Percentiles rank a stretch among this genome's conserved stretches.
Conservation (phyloP, 2,329 filamentous ascomycete genomes). For the Aspergillus sp. region DNA sequence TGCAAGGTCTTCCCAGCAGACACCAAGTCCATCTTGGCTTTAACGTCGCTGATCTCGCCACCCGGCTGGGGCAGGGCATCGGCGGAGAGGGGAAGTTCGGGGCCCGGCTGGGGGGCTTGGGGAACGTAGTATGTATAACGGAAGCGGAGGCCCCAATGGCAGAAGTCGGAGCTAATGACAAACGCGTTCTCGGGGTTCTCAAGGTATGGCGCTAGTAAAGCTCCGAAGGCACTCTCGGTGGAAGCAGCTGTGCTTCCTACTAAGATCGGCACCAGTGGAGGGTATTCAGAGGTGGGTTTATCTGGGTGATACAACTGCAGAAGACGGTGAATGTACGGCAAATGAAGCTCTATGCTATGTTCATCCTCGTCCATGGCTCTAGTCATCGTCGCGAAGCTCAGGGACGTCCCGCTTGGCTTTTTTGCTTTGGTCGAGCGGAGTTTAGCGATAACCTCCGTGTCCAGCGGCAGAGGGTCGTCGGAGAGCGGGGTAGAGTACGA, state of each 20-base stretch:
- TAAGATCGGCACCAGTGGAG: constrained; percentile 79
- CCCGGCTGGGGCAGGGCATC: constrained; percentile 44
- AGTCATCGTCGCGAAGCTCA: constrained; percentile 57
- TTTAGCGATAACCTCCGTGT: constrained; percentile 42
- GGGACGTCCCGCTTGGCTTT: constrained; percentile 31
- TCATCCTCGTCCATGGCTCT: constrained; percentile 70
- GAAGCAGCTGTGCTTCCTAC: constrained; percentile 69
- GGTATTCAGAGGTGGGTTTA: constrained; percentile 56
- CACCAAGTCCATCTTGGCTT: constrained; percentile 29
- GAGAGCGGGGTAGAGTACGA: constrained; percentile 47
- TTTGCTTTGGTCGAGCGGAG: constrained; percentile 31
- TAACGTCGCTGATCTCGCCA: constrained; percentile 22
- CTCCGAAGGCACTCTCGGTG: constrained; percentile 68
- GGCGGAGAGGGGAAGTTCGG: constrained; percentile 39
- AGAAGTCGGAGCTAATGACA: constrained; percentile 92
- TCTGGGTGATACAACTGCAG: constrained; percentile 55
- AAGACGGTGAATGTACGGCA: constrained; percentile 88
- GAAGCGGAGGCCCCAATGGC: constrained; percentile 89
- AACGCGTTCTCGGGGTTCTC: constrained; percentile 73
- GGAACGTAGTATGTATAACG: constrained; percentile 76
- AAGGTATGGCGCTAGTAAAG: constrained; percentile 74
- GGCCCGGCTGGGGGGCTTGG: constrained; percentile 40
- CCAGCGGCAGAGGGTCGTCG: constrained; percentile 44
- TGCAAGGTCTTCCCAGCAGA: constrained; percentile 28
- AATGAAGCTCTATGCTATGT: constrained; percentile 95